Base-by-base conservation (phyloP, 2,329 filamentous ascomycete species). In the Aureobasidium zeae region DNA sequence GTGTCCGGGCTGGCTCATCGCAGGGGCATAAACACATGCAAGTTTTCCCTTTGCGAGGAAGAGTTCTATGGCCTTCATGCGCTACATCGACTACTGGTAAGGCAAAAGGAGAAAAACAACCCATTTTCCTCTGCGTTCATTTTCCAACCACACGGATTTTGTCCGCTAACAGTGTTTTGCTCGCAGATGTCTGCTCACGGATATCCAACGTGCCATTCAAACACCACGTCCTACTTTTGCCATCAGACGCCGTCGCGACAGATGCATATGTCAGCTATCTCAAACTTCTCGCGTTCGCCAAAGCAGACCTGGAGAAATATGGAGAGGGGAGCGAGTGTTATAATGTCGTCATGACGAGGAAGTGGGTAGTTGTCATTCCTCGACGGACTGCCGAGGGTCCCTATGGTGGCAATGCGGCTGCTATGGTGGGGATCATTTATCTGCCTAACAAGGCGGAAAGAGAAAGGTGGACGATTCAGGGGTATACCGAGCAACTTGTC, bases 1-100 rank as follows among this genome's bases (percentile, higher is more conserved):
- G 67, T 11, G 61, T 63, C 30, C 61, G 66, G 19, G 62, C 61
- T 37, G 67, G 67, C 13, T 62, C 57, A 1, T 65, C 61, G 11
- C 60, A 67, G 44, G 64, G 64, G 3, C 66, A 70, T 51, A 70
- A 69, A 49, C 66, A 70, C 52, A 53, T 68, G 47, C 66, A 70
- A 46, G 44, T 69, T 1, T 59, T 68, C 36, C 61, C 58, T 0
- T 52, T 55, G 37, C 63, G 63, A 2, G 45, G 42, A 0, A 49
- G 53, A 29, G 24, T 32, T 8, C 17, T 53, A 10, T 60, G 59
- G 20, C 54, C 56, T 9, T 52, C 17, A 0, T 30, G 15, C 12
- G 25, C 33, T 13, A 2, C 10, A 5, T 44, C 41, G 5, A 50
- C 25, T 13, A 30, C 15, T 13, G 37, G 28, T 29, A 15, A 43